Conservation (phyloP, 1,284 basidiomycete species). For the Ganoderma lucidum region DNA sequence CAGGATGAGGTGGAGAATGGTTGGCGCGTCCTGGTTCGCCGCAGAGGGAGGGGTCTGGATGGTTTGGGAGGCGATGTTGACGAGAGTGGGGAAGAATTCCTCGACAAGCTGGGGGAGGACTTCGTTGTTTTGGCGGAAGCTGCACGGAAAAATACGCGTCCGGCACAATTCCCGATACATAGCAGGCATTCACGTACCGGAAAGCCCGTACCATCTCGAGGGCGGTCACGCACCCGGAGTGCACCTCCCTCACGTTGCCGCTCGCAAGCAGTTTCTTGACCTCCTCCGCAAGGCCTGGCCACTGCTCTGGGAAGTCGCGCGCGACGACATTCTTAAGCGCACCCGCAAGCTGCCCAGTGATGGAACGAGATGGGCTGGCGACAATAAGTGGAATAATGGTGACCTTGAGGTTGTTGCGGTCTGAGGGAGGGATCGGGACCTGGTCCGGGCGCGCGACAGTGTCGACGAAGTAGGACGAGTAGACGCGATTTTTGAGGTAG, state of each 20-base stretch:
- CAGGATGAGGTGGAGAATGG: conserved; percentile 82
- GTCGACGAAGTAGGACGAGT: conserved; percentile 65
- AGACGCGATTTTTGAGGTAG: conserved; percentile 88
- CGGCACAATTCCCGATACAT: neutral
- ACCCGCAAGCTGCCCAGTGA: conserved; percentile 78
- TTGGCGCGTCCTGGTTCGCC: conserved; percentile 71
- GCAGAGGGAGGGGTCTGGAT: conserved; percentile 64
- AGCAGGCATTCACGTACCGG: conserved; percentile 45
- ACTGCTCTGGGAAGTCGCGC: conserved; percentile 78
- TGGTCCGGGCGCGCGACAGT: conserved; percentile 61
- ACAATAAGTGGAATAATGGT: conserved; percentile 75
- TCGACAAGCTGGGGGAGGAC: conserved; percentile 65
- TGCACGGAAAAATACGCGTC: conserved; percentile 39
- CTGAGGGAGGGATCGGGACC: conserved; percentile 65
- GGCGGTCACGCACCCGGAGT: conserved; percentile 79
- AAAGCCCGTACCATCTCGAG: conserved; percentile 82
- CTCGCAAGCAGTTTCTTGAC: conserved; percentile 72
- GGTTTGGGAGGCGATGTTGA: conserved; percentile 71
- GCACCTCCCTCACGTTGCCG: conserved; percentile 71
- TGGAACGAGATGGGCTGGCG: conserved; percentile 64
- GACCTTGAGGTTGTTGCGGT: conserved; percentile 73
- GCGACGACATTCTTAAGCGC: conserved; percentile 75
- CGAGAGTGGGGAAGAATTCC: conserved; percentile 77
- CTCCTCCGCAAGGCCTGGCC: conserved; percentile 70
- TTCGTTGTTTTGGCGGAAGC: conserved; percentile 71